phyloP scores from a whole-genome alignment of 371 early-diverging fungal species.

The Zopfochytrium polystomum region DNA sequence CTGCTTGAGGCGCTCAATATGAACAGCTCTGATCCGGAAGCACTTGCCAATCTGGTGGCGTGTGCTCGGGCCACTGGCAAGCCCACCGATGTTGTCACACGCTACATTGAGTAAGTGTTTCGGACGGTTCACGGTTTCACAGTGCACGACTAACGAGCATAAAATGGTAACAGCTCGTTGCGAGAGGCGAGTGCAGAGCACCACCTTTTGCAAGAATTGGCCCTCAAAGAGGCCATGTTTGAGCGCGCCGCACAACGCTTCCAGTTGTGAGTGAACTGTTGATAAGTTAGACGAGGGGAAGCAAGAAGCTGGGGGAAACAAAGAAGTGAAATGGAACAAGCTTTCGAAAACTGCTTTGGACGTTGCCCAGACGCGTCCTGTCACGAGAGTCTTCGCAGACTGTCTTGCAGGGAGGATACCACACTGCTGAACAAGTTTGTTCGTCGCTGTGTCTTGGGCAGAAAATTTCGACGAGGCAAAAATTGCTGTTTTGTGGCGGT shows the following conservation, averaged over 20 bases:
- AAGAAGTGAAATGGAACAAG: too few species aligned
- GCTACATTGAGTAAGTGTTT: constrained; percentile 60
- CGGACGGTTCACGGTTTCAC: not conserved
- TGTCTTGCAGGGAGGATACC: too few species aligned
- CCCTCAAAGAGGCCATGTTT: constrained; percentile 75
- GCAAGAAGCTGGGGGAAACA: too few species aligned
- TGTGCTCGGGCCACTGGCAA: constrained; percentile 66
- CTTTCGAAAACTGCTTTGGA: too few species aligned
- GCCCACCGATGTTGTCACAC: constrained; percentile 61
- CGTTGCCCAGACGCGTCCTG: too few species aligned
- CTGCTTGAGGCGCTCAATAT: constrained; percentile 75
- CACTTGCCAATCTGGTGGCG: constrained; percentile 82
- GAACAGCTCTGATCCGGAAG: constrained; percentile 78
- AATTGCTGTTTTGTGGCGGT: too few species aligned
- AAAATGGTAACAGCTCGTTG: constrained; percentile 62
- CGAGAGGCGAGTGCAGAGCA: constrained; percentile 77
- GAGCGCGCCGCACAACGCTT: constrained; percentile 51
- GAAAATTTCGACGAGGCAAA: too few species aligned
- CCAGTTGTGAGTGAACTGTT: constrained; percentile 9
- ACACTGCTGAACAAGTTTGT: too few species aligned
- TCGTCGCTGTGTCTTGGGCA: too few species aligned
- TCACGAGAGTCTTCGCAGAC: too few species aligned
- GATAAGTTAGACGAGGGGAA: too few species aligned
- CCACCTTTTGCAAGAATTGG: constrained; percentile 71
- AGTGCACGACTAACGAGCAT: constrained; percentile 5